Conservation (phyloP, 2,329 filamentous ascomycete genomes). For the Ophiocordyceps camponoti-rufipedis region DNA sequence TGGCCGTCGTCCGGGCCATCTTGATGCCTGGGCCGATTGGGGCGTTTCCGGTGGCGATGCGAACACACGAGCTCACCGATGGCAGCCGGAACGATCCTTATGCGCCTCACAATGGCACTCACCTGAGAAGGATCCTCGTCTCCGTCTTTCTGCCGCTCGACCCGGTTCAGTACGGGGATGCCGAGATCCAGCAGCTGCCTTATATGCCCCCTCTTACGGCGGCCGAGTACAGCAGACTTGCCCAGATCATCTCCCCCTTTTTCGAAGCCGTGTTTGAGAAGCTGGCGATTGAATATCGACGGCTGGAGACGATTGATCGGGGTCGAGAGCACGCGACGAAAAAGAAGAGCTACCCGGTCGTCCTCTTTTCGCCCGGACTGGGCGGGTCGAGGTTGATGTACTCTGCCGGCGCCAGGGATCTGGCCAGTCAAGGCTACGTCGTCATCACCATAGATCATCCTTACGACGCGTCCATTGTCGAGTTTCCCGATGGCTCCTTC, state of each 20-base stretch:
- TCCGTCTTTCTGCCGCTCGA: slow-evolving; percentile 1
- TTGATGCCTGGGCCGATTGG: slow-evolving; percentile 1
- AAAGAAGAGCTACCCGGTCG: slow-evolving; percentile 7
- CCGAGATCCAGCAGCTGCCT: background rate
- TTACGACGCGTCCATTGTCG: slow-evolving; percentile 20
- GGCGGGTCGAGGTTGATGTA: slow-evolving; percentile 19
- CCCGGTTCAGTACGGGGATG: background rate
- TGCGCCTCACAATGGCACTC: slow-evolving; percentile 3
- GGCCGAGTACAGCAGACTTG: background rate
- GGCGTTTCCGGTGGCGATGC: slow-evolving; percentile 2
- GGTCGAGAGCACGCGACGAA: background rate
- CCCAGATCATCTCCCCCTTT: background rate
- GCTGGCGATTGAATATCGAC: background rate
- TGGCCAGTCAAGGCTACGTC: slow-evolving; percentile 24
- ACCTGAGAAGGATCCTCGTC: slow-evolving; percentile 1
- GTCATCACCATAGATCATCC: slow-evolving; percentile 28
- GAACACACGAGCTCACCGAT: slow-evolving; percentile 5
- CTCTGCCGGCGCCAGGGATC: slow-evolving; percentile 17
- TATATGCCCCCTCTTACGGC: slow-evolving; percentile 5
- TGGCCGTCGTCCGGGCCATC: slow-evolving; percentile 2
- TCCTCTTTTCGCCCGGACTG: slow-evolving; percentile 24
- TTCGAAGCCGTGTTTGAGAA: background rate
- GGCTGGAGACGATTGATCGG: background rate
- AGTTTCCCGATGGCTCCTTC: slow-evolving; percentile 20
- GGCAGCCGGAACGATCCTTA: slow-evolving; percentile 6